These are phyloP conservation scores for Boletus tomentosulus DNA, from an alignment of 768 basidiomycete genomes.

Conservation along the genomic window DNA sequence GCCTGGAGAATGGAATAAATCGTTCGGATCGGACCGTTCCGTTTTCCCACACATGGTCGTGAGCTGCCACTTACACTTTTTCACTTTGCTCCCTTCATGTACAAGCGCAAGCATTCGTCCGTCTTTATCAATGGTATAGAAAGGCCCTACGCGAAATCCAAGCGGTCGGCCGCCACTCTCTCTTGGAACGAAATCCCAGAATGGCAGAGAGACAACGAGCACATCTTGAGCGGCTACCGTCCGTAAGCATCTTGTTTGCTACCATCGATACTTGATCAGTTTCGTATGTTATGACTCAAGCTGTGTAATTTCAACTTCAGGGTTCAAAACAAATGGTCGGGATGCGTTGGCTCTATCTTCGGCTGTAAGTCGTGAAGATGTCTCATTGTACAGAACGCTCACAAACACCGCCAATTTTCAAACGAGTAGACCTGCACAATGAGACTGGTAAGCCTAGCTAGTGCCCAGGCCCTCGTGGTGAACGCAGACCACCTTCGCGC, in stretches of 20 bases:
- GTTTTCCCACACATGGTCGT: conserved; percentile 12
- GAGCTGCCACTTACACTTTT: neutral
- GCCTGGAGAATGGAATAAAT: conserved; percentile 26
- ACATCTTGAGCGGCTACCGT: conserved; percentile 66
- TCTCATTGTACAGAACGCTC: conserved; percentile 2
- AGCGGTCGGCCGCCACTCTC: conserved; percentile 26
- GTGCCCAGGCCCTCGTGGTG: conserved; percentile 1
- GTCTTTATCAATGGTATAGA: conserved; percentile 8
- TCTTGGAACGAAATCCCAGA: conserved; percentile 58
- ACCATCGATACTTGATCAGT: conserved; percentile 4
- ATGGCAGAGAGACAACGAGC: conserved; percentile 75
- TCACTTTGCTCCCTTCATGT: conserved; percentile 2
- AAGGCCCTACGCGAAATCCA: conserved; percentile 1
- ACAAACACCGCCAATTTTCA: conserved; percentile 11
- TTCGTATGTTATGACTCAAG: neutral
- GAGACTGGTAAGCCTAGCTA: conserved; percentile 52
- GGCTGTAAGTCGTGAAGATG: conserved; percentile 47
- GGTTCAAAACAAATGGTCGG: conserved; percentile 56
- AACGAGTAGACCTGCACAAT: conserved; percentile 63
- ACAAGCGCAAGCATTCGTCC: conserved; percentile 9
- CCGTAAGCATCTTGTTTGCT: conserved; percentile 38
- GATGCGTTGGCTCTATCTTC: conserved; percentile 60
- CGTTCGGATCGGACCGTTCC: conserved; percentile 4
- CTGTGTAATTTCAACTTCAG: conserved; percentile 37
- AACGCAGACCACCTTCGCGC: conserved; percentile 3